Evolutionary conservation across 805 yeast genomes (phyloP).

Genomic region (Saccharomyces kudriavzevii): DNA sequence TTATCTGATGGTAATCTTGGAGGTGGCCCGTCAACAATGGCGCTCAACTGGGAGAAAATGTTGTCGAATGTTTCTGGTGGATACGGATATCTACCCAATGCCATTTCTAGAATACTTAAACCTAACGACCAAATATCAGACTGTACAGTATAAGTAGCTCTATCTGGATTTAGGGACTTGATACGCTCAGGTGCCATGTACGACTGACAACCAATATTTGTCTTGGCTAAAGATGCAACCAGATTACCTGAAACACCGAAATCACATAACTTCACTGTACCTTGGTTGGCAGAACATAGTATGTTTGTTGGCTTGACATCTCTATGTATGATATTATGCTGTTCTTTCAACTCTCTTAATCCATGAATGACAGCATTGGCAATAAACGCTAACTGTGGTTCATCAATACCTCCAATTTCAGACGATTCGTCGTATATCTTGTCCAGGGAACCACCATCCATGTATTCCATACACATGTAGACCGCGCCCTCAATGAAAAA

Average conservation of each 20-base stretch:
- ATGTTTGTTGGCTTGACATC: conserved; percentile 97
- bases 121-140: conserved; percentile 96
- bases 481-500: conserved; percentile 97
- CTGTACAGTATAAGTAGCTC: conserved; percentile 79
- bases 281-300: conserved; percentile 61
- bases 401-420: conserved; percentile 56
- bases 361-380: conserved; percentile 77
- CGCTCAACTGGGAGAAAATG: conserved; percentile 86
- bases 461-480: conserved; percentile 94
- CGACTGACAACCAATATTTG: conserved; percentile 95
- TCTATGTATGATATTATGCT: conserved; percentile 87
- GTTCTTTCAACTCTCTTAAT: conserved; percentile 74
- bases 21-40: conserved; percentile 93
- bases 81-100: conserved; percentile 90
- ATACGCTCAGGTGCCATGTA: conserved; percentile 99
- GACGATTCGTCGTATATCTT: conserved; percentile 57
- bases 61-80: conserved; percentile 89
- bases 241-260: conserved; percentile 94
- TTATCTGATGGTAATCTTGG: conserved; percentile 60
- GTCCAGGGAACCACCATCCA: conserved; percentile 94
- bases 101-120: conserved; percentile 74
- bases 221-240: conserved; percentile 89
- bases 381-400: conserved; percentile 69
- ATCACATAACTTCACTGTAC: conserved; percentile 89
- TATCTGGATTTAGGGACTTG: conserved; percentile 63